Percentiles rank a stretch among this genome's conserved stretches.
Evolutionary conservation across 75 land plant genomes (phyloP).

Genomic region (Selaginella moellendorffii): DNA sequence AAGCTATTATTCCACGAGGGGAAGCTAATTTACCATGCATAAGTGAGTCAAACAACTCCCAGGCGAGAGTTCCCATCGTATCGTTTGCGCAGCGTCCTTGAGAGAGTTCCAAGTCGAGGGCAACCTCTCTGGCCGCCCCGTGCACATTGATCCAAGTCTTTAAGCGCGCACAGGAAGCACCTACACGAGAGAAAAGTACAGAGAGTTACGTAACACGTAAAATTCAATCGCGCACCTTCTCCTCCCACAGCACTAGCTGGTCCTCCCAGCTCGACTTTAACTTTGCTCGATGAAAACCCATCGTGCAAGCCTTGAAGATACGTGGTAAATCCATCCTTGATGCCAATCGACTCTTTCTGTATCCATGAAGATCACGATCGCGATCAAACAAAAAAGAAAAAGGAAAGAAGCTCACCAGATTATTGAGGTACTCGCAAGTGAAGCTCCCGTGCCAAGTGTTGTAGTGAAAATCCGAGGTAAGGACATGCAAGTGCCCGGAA

Average conservation of each 20-base stretch:
- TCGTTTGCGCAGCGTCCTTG: constrained; percentile 19
- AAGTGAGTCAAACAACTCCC: constrained; percentile 13
- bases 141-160: neutral
- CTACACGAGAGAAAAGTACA: constrained; percentile 7
- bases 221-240: constrained; percentile 7
- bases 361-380: neutral
- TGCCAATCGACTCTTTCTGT: constrained; percentile 19
- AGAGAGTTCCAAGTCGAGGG: constrained; percentile 8
- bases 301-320: constrained; percentile 17
- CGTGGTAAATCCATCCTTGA: constrained; percentile 6
- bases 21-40: neutral
- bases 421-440: constrained; percentile 14
- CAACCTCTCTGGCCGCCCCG: constrained; percentile 12
- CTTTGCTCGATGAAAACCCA: constrained; percentile 13
- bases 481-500: constrained; percentile 13
- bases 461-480: constrained; percentile 15
- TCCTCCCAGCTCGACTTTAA: constrained; percentile 18
- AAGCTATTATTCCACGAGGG: too few relatives aligned
- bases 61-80: constrained; percentile 15
- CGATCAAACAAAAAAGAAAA: neutral
- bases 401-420: constrained; percentile 5
- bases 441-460: constrained; percentile 17
- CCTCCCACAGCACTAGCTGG: constrained; percentile 25
- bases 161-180: constrained; percentile 13
- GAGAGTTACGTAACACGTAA: neutral